Evolutionary conservation across 164 flowering plant species (phyloP).

Genomic region (Magnolia kwangsiensis): DNA sequence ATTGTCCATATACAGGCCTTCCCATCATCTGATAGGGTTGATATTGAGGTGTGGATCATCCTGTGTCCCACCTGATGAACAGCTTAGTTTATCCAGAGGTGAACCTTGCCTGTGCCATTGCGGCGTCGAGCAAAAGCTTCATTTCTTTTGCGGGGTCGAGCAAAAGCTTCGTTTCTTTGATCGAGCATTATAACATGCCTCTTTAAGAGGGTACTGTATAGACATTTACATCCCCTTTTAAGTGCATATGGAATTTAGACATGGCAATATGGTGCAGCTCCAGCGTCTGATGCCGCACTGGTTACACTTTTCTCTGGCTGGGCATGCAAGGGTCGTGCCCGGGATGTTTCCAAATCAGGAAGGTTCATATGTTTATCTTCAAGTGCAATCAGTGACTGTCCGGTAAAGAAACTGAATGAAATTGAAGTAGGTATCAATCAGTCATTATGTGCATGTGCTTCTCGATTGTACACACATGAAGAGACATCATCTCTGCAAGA

Average conservation of each 20-base stretch:
- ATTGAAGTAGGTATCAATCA: slow-evolving; percentile 21
- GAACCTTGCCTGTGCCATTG: neutral
- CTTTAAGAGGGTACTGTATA: neutral
- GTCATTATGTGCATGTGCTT: slow-evolving; percentile 33
- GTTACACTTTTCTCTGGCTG: slow-evolving; percentile 90
- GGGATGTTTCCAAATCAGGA: slow-evolving; percentile 20
- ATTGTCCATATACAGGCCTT: neutral
- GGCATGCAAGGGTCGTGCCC: slow-evolving; percentile 83
- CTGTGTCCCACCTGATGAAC: neutral
- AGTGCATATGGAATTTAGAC: slow-evolving; percentile 8
- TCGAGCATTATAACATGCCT: neutral
- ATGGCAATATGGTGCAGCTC: slow-evolving; percentile 54
- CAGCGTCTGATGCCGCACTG: slow-evolving; percentile 71
- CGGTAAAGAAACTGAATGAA: slow-evolving; percentile 32
- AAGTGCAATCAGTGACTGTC: slow-evolving; percentile 53
- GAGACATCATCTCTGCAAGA: slow-evolving; percentile 11
- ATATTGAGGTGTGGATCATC: neutral
- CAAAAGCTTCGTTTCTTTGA: too few relatives aligned
- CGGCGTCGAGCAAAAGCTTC: too few relatives aligned
- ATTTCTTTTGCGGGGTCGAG: neutral
- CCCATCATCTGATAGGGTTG: neutral
- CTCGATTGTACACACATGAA: slow-evolving; percentile 22
- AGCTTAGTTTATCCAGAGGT: neutral
- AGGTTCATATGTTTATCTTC: slow-evolving; percentile 53
- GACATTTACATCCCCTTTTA: neutral